phyloP scores from a whole-genome alignment of 2,329 filamentous ascomycete species.

The Aureobasidium sp. region DNA sequence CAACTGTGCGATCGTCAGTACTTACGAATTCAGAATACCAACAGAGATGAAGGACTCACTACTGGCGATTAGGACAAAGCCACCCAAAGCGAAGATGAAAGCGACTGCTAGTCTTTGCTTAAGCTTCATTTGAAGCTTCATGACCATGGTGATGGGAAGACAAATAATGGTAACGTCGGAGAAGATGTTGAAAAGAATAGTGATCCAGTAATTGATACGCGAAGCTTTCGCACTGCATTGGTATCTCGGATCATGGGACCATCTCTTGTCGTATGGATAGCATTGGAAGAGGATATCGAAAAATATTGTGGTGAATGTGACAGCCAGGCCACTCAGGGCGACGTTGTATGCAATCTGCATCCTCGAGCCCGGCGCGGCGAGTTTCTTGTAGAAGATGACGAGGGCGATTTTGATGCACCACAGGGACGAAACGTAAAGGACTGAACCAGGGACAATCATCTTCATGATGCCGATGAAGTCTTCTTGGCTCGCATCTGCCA shows the following conservation, averaged over 20 bases:
- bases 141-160: constrained; percentile 9
- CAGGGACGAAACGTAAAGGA: background rate
- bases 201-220: constrained; percentile 7
- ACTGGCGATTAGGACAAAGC: constrained; percentile 5
- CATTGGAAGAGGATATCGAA: constrained; percentile 9
- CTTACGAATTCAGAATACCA: no score
- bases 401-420: constrained; percentile 7
- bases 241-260: background rate
- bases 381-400: constrained; percentile 6
- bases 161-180: constrained; percentile 6
- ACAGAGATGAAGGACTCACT: background rate
- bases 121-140: constrained; percentile 8
- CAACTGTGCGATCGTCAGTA: background rate
- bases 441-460: constrained; percentile 9
- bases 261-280: constrained; percentile 4
- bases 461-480: constrained; percentile 6
- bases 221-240: constrained; percentile 6
- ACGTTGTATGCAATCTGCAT: constrained; percentile 7
- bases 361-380: background rate
- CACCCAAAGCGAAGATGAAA: constrained; percentile 2
- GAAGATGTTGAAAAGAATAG: constrained; percentile 10
- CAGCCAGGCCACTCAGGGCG: background rate
- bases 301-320: constrained; percentile 3
- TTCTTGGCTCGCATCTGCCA: background rate
- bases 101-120: background rate